Base-by-base conservation (phyloP, 2,329 filamentous ascomycete species). In the Arthrobotrys conoides region DNA sequence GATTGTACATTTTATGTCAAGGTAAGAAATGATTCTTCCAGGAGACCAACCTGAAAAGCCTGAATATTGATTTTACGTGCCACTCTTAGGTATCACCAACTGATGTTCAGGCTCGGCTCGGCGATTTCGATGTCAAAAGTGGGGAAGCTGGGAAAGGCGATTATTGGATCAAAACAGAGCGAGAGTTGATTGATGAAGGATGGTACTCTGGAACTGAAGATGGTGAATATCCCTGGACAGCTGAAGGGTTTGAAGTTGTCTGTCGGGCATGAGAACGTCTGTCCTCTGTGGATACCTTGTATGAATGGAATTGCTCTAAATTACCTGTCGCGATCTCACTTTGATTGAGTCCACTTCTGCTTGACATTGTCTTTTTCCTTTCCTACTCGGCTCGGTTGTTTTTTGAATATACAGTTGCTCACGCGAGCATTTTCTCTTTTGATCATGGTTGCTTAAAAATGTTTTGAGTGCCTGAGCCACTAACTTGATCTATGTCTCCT, bases 51-150 rank as follows among this genome's bases (percentile, higher is more conserved):
- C 5, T 22, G 3, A 27, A n/a, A 20, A 8, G 18, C 1, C 1
- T 38, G 22, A 5, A 46, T 55, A 16, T 48, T 72, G 12, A 66
- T 36, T 20, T 48, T 22, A 9, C 6, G 8, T 30, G 27, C 38
- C 24, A 8, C 71, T 84, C 84, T 38, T 59, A 79, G 76, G 76
- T 79, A 51, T 73, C 76, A 18, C 76, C 76, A 14, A 67, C 49
- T 5, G 59, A 66, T 0, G 83, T 90, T 5, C 86, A 89, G 70
- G 87, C 89, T 51, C 89, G 91, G 68, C 87, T 96, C 9, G 92
- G 91, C 0, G 93, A 96, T 82, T 87, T 95, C 51, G 93, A 96
- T 84, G 88, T 92, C 82, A 96, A 96, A 85, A 91, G 90, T 71
- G 87, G 88, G 8, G 85, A 85, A 0, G 88, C 84, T 8, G 86